Evolutionary conservation across 495 filamentous ascomycete genomes (phyloP).

Genomic region (Lasiosphaeris hirsuta): DNA sequence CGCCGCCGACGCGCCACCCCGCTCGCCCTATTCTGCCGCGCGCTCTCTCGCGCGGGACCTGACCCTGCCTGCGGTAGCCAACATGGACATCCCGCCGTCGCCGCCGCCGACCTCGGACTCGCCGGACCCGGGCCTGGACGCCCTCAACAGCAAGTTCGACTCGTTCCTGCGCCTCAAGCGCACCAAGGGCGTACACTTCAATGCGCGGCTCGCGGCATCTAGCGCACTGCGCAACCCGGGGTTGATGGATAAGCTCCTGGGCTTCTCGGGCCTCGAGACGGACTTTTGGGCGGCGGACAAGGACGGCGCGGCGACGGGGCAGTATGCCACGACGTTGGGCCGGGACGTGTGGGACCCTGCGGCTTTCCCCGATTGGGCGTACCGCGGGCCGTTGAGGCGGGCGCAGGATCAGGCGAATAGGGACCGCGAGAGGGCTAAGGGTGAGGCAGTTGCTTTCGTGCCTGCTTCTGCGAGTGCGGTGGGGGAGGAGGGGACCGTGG

Average conservation of each 20-base stretch:
- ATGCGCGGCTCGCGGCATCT: constrained; percentile 69
- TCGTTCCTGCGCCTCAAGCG: constrained; percentile 80
- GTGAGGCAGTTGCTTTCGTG: constrained; percentile 77
- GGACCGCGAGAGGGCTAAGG: constrained; percentile 53
- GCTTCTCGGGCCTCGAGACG: constrained; percentile 68
- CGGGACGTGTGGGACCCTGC: constrained; percentile 64
- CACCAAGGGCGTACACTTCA: constrained; percentile 84
- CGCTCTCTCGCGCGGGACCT: constrained; percentile 70
- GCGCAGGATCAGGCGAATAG: constrained; percentile 59
- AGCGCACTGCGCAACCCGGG: constrained; percentile 76
- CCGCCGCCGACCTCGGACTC: constrained; percentile 73
- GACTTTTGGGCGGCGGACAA: constrained; percentile 30
- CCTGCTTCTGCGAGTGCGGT: constrained; percentile 35
- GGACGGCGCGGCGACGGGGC: constrained; percentile 29
- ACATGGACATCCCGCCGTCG: constrained; percentile 78
- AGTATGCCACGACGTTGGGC: constrained; percentile 74
- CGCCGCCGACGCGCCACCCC: constrained; percentile 30
- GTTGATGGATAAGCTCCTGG: constrained; percentile 72
- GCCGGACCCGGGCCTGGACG: constrained; percentile 50
- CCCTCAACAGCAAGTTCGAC: constrained; percentile 68
- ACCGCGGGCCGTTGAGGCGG: constrained; percentile 66
- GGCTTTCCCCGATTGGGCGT: constrained; percentile 66
- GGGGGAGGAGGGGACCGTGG: constrained; percentile 21
- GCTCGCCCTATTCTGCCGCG: constrained; percentile 66
- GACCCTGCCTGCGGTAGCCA: constrained; percentile 77